phyloP scores from a whole-genome alignment of 345 rosid species.

The Aethionema arabicum region DNA sequence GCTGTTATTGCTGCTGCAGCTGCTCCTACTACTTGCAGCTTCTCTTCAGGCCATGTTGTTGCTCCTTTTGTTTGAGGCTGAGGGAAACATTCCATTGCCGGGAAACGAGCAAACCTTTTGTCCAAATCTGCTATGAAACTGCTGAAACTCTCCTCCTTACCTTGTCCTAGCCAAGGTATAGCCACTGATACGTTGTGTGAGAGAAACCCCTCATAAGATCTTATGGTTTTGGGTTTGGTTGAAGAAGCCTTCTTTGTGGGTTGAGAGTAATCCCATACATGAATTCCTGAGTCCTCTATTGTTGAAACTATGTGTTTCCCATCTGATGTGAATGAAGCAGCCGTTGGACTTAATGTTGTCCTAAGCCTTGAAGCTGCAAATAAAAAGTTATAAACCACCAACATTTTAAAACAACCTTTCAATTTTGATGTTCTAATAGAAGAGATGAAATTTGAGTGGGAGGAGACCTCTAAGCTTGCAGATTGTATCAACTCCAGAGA shows the following conservation, averaged over 20 bases:
- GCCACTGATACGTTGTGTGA: constrained; percentile 65
- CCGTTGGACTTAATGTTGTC: constrained; percentile 50
- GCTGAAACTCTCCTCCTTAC: constrained; percentile 32
- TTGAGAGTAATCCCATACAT: constrained; percentile 59
- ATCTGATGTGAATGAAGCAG: constrained; percentile 67
- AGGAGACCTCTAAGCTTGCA: constrained; percentile 60
- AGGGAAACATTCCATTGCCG: constrained; percentile 55
- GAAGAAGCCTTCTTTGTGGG: constrained; percentile 40
- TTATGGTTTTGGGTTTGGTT: constrained; percentile 42
- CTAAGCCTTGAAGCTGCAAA: constrained; percentile 50
- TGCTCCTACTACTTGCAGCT: constrained; percentile 45
- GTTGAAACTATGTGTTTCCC: constrained; percentile 73
- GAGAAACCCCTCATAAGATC: constrained; percentile 58
- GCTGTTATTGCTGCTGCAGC: constrained; percentile 43
- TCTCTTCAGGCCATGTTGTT: constrained; percentile 86
- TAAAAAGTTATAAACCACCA: neutral
- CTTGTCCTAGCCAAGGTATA: constrained; percentile 63
- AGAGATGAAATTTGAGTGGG: neutral
- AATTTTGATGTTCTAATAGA: neutral
- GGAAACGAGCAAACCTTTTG: constrained; percentile 35
- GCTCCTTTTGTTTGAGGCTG: constrained; percentile 50
- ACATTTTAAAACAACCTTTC: no score
- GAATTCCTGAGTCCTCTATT: constrained; percentile 61
- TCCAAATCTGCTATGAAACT: constrained; percentile 40
- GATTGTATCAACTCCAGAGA: constrained; percentile 46